Percentiles rank a stretch among this genome's conserved stretches.
These are phyloP conservation scores for Penicillium coprophilum DNA, from an alignment of 495 filamentous ascomycete genomes.

Conservation along the genomic window DNA sequence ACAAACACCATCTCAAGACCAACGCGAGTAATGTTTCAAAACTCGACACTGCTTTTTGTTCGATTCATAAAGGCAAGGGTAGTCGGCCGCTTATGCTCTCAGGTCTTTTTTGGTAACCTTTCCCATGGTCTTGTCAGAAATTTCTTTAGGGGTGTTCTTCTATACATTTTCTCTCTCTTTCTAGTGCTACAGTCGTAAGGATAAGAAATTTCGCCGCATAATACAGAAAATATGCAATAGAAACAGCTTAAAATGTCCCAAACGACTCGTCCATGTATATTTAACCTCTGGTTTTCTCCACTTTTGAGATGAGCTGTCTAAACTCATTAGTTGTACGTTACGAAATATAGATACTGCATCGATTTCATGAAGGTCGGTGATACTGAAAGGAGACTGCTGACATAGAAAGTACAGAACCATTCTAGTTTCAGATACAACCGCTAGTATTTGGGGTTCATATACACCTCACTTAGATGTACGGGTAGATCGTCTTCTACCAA, in stretches of 20 bases:
- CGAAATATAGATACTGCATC: background rate
- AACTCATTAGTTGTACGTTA: background rate
- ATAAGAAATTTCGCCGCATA: too few relatives aligned
- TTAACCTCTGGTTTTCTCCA: background rate
- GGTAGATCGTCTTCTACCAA: conserved; percentile 40
- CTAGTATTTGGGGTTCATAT: background rate
- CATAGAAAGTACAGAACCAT: background rate
- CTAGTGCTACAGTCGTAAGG: too few relatives aligned
- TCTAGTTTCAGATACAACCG: background rate
- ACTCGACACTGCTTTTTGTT: background rate
- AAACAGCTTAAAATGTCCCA: too few relatives aligned
- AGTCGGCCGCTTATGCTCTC: too few relatives aligned
- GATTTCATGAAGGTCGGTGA: background rate
- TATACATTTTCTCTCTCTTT: too few relatives aligned
- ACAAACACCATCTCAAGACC: background rate
- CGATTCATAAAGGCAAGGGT: background rate
- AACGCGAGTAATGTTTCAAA: background rate
- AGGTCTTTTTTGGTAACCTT: too few relatives aligned
- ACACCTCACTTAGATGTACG: conserved; percentile 18
- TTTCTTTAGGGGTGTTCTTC: too few relatives aligned
- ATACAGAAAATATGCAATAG: too few relatives aligned
- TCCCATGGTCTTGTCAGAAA: too few relatives aligned
- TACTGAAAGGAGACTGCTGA: background rate
- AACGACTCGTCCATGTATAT: too few relatives aligned
- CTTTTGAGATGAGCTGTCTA: background rate